These are phyloP conservation scores for Lodderomyces elongisporus DNA, from an alignment of 1,139 yeast species.

Conservation along the genomic window DNA sequence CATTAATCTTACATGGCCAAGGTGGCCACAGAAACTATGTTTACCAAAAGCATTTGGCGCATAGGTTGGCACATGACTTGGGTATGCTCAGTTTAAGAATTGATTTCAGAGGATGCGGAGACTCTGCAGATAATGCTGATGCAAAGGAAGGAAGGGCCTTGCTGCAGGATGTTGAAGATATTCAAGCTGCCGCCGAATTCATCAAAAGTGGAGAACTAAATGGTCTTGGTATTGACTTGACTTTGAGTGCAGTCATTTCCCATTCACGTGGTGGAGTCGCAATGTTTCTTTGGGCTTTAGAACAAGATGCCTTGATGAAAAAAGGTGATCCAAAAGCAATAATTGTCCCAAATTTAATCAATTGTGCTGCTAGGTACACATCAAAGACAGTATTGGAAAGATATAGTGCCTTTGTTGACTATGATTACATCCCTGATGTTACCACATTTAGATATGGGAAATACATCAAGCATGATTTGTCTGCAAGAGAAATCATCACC, in stretches of 20 bases:
- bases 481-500: slow-evolving; percentile 50
- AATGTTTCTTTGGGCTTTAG: slow-evolving; percentile 66
- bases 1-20: slow-evolving; percentile 62
- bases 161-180: slow-evolving; percentile 62
- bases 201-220: slow-evolving; percentile 31
- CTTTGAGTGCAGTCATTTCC: slow-evolving; percentile 54
- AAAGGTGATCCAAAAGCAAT: slow-evolving; percentile 24
- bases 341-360: slow-evolving; percentile 59
- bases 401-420: slow-evolving; percentile 19
- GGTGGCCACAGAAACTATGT: slow-evolving; percentile 82
- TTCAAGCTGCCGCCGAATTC: slow-evolving; percentile 49
- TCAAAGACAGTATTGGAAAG: slow-evolving; percentile 34
- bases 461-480: slow-evolving; percentile 31
- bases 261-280: slow-evolving; percentile 83
- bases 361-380: slow-evolving; percentile 64
- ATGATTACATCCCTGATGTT: slow-evolving; percentile 16
- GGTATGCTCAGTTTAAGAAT: slow-evolving; percentile 68
- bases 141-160: slow-evolving; percentile 49
- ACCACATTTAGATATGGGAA: slow-evolving; percentile 45
- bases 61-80: slow-evolving; percentile 48
- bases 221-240: slow-evolving; percentile 35
- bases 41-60: slow-evolving; percentile 64
- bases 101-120: slow-evolving; percentile 85
- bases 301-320: slow-evolving; percentile 31
- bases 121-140: slow-evolving; percentile 53